Conservation (phyloP, 2,329 filamentous ascomycete species). For the Fusarium pininemorale region DNA sequence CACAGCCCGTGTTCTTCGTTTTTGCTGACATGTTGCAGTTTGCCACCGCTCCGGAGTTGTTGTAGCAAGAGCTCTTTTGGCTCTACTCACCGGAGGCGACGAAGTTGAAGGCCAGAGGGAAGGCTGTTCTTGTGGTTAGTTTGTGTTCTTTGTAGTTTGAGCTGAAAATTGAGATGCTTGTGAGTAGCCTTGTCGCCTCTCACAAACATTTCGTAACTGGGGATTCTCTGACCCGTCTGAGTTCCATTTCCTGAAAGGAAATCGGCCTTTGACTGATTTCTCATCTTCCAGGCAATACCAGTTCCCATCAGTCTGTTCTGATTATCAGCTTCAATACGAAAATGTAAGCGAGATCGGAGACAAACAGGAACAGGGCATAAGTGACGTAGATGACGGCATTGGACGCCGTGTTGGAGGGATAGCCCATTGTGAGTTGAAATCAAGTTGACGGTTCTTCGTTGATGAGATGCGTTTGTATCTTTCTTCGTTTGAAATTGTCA, state of each 20-base stretch:
- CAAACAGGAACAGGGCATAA: slow-evolving; percentile 80
- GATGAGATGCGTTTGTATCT: background rate
- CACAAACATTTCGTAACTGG: slow-evolving; percentile 1
- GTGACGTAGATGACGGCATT: slow-evolving; percentile 86
- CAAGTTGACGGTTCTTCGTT: background rate
- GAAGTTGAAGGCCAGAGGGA: slow-evolving; percentile 87
- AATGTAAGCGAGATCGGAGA: slow-evolving; percentile 1
- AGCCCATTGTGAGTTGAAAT: slow-evolving; percentile 65
- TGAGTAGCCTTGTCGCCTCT: background rate
- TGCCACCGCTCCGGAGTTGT: slow-evolving; percentile 70
- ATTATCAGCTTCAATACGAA: slow-evolving; percentile 24
- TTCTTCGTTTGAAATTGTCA: background rate
- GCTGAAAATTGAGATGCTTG: background rate
- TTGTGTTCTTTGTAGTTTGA: background rate
- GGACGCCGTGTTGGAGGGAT: slow-evolving; percentile 78
- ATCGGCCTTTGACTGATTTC: slow-evolving; percentile 72
- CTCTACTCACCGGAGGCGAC: slow-evolving; percentile 88
- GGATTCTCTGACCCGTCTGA: slow-evolving; percentile 75
- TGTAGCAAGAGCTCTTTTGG: slow-evolving; percentile 37
- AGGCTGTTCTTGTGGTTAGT: slow-evolving; percentile 62
- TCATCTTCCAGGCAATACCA: slow-evolving; percentile 65
- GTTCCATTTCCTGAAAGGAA: slow-evolving; percentile 82
- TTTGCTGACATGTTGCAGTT: slow-evolving; percentile 48
- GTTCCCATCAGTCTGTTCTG: slow-evolving; percentile 68
- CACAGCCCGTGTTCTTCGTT: slow-evolving; percentile 15